These are phyloP conservation scores for Sporodiniella umbellata DNA, from an alignment of 371 early-diverging fungal genomes.

Conservation along the genomic window DNA sequence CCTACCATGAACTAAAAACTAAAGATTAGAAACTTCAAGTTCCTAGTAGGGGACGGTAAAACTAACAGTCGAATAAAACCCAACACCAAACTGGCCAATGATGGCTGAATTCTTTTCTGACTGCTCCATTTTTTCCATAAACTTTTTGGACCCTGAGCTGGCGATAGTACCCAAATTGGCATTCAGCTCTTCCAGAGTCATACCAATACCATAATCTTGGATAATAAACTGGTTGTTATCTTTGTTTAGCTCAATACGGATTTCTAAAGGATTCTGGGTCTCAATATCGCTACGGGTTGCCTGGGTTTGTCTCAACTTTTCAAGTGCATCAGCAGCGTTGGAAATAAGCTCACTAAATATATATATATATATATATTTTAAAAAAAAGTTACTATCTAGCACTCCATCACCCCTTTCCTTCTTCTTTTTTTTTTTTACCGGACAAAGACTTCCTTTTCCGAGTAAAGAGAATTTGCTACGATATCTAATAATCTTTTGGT, in stretches of 20 bases:
- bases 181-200: constrained; percentile 91
- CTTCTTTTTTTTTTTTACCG: constrained; percentile 41
- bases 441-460: constrained; percentile 83
- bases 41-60: not conserved
- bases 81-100: constrained; percentile 99
- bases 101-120: constrained; percentile 67
- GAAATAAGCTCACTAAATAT: constrained; percentile 90
- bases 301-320: constrained; percentile 89
- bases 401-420: not conserved
- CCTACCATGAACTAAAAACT: constrained; percentile 81
- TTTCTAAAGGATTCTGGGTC: constrained; percentile 71
- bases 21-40: not conserved
- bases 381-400: no score
- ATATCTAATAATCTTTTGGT: constrained; percentile 82
- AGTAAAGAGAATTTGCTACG: constrained; percentile 85
- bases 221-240: constrained; percentile 81
- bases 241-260: constrained; percentile 73
- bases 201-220: constrained; percentile 97
- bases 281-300: constrained; percentile 55
- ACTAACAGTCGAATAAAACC: constrained; percentile 77
- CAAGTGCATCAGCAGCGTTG: constrained; percentile 98
- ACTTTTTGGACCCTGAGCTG: constrained; percentile 87
- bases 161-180: constrained; percentile 98
- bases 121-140: constrained; percentile 78
- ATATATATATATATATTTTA: no score